Evolutionary conservation across 345 rosid species (phyloP).

Genomic region (Acer campestre): DNA sequence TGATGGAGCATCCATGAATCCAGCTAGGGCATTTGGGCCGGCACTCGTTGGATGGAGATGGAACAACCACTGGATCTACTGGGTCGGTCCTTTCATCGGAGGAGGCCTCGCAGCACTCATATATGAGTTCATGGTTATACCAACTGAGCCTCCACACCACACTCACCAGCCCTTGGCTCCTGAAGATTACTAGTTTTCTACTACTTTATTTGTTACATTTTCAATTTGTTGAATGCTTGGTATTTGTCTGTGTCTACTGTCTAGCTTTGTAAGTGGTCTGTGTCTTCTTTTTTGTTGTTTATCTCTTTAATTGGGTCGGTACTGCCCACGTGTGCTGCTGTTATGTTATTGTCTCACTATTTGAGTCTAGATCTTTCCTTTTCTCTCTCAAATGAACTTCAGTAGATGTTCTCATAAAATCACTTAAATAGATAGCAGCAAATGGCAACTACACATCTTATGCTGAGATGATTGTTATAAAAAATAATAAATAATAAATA

Average conservation of each 20-base stretch:
- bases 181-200: slow-evolving; percentile 61
- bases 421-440: no score
- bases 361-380: no score
- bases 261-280: background rate
- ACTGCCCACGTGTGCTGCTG: background rate
- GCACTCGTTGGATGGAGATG: slow-evolving; percentile 58
- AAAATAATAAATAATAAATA: no score
- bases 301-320: background rate
- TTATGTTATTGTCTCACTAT: background rate
- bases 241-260: background rate
- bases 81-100: slow-evolving; percentile 52
- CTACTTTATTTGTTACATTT: background rate
- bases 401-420: no score
- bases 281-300: background rate
- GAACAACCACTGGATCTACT: slow-evolving; percentile 57
- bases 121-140: slow-evolving; percentile 61
- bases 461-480: no score
- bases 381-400: no score
- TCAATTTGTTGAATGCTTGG: background rate
- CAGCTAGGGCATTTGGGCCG: slow-evolving; percentile 48
- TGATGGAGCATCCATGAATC: slow-evolving; percentile 56
- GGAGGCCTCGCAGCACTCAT: slow-evolving; percentile 49
- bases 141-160: slow-evolving; percentile 40
- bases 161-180: slow-evolving; percentile 79
- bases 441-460: no score